phyloP scores from a whole-genome alignment of 768 basidiomycete genomes.

The Leccinellum rugosiceps region DNA sequence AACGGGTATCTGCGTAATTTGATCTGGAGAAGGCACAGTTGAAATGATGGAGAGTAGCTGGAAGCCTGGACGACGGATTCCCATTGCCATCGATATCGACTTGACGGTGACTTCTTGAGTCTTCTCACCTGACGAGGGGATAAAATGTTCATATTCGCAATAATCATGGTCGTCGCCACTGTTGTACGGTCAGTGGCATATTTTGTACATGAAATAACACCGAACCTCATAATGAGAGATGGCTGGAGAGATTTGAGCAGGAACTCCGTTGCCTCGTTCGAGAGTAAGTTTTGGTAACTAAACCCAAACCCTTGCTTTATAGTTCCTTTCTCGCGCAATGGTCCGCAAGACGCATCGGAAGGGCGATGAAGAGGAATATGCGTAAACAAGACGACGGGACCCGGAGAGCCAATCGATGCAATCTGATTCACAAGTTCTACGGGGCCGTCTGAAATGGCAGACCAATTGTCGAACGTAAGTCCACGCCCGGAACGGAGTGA shows the following conservation, averaged over 20 bases:
- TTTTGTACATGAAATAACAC: not conserved
- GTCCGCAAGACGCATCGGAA: conserved; percentile 68
- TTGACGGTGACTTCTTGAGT: conserved; percentile 83
- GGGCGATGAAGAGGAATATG: conserved; percentile 89
- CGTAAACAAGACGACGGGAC: conserved; percentile 69
- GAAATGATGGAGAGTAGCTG: conserved; percentile 77
- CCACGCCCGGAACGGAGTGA: conserved; percentile 42
- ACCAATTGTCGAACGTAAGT: conserved; percentile 45
- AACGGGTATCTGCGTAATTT: conserved; percentile 31
- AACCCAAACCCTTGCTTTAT: conserved; percentile 72
- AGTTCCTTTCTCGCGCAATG: conserved; percentile 67
- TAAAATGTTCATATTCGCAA: conserved; percentile 69
- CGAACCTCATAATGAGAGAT: conserved; percentile 70
- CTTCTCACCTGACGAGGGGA: conserved; percentile 20
- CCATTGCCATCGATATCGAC: conserved; percentile 88
- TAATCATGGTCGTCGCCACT: conserved; percentile 97
- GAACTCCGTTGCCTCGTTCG: conserved; percentile 59
- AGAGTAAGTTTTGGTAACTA: conserved; percentile 86
- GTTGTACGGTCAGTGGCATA: conserved; percentile 7
- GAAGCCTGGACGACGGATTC: conserved; percentile 80
- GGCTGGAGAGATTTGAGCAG: conserved; percentile 66
- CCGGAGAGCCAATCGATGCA: conserved; percentile 21
- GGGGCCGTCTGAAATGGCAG: conserved; percentile 44
- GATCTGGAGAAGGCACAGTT: conserved; percentile 28
- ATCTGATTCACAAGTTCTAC: conserved; percentile 52